These are phyloP conservation scores for Saccharomycopsis babjevae DNA, from an alignment of 805 yeast genomes.

Conservation along the genomic window DNA sequence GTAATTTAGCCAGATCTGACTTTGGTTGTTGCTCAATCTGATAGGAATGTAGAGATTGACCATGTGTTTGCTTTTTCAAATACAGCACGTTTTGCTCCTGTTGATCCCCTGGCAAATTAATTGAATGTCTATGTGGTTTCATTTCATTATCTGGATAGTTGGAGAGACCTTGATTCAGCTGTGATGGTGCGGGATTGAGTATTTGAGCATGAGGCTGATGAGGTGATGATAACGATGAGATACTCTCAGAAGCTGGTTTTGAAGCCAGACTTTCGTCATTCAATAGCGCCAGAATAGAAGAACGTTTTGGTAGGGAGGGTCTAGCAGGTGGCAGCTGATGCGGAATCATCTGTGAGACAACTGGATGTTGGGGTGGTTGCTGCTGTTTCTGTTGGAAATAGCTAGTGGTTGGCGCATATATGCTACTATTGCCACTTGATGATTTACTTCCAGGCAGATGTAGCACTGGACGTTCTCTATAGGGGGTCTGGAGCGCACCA, in stretches of 20 bases:
- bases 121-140: neutral
- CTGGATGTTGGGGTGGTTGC: slow-evolving; percentile 4
- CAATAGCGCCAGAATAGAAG: neutral
- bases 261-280: neutral
- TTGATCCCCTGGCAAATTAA: neutral
- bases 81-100: neutral
- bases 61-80: no score
- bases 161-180: neutral
- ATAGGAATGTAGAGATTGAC: no score
- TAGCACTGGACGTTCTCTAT: neutral
- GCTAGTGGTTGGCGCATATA: neutral
- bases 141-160: neutral
- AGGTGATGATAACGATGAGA: neutral
- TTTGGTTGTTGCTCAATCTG: neutral
- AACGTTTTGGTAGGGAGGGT: neutral
- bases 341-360: slow-evolving; percentile 32
- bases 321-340: neutral
- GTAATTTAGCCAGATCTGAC: neutral
- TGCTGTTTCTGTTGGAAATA: neutral
- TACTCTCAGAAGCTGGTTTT: neutral
- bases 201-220: neutral
- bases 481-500: neutral
- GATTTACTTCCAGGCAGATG: neutral
- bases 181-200: neutral
- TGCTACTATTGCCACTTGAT: neutral